Evolutionary conservation across 2,329 filamentous ascomycete species (phyloP), one percentile per base, ranked within the genome.

Genomic region (Paraphaeosphaeria sporulosa): DNA sequence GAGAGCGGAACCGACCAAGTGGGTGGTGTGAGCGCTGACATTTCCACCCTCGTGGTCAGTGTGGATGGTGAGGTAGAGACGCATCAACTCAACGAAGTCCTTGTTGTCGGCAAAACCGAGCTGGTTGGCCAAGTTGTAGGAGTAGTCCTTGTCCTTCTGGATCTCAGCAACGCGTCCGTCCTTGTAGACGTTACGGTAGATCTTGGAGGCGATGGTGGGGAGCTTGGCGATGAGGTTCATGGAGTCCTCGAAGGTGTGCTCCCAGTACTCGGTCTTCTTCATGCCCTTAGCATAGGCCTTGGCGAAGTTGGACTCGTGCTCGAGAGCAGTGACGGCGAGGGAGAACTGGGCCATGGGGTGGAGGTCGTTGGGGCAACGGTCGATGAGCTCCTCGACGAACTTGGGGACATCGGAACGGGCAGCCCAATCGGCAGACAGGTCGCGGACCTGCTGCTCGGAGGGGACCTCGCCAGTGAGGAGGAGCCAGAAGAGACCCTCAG

Each of bases 111-210:
- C 91, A 81, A 95, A 99, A 76, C 95, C 95, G 74, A 99, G 93
- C 89, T 97, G 93, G 89, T 98, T 98, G 83, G 95, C 94, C 81
- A 99, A 92, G 91, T 99, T 99, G 92, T 90, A 99, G 75, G 90
- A 88, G 86, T 97, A 99, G 81, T 99, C 95, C 91, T 98, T 95
- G 86, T 98, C 94, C 88, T 97, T 96, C 87, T 98, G 90, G 80
- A 97, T 88, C 58, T 93, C 81, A 63, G 93, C 92, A 71, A 99
- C 94, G 90, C 98, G 98, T 85, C 95, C 95, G 78, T 96, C 95
- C 90, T 98, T 97, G 92, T 96, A 99, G 81, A 98, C 90, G 82
- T 99, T 99, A 86, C 96, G 95, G 90, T 99, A 99, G 88, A 99
- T 99, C 85, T 93, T 93, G 67, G 95, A 86, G 68, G 95, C 95